These are phyloP conservation scores for Clavaria fumosa DNA, from an alignment of 768 basidiomycete genomes.

Conservation along the genomic window DNA sequence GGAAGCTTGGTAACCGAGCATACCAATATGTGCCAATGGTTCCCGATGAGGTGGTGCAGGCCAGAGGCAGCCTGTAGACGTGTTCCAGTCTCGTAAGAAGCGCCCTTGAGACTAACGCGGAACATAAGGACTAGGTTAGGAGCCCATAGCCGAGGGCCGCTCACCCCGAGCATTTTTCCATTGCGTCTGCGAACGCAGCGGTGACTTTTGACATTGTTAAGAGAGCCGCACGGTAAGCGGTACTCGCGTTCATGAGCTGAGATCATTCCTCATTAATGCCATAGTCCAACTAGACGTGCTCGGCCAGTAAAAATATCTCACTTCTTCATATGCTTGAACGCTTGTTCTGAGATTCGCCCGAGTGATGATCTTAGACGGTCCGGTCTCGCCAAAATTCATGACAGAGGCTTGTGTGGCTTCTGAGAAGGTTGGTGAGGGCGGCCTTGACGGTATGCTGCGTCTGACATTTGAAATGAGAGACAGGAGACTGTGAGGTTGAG, in stretches of 20 bases:
- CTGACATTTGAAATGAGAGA: conserved; percentile 28
- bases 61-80: conserved; percentile 78
- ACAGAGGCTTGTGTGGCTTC: conserved; percentile 66
- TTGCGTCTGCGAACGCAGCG: conserved; percentile 71
- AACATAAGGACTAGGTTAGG: conserved; percentile 1
- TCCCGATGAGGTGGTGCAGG: conserved; percentile 80
- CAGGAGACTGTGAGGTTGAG: conserved; percentile 36
- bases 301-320: conserved; percentile 13
- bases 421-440: conserved; percentile 76
- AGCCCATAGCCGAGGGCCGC: conserved; percentile 14
- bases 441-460: conserved; percentile 33
- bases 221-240: conserved; percentile 69
- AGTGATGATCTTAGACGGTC: conserved; percentile 73
- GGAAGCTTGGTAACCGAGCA: conserved; percentile 14
- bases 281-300: neutral
- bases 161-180: conserved; percentile 74
- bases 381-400: conserved; percentile 59
- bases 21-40: conserved; percentile 86
- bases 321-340: conserved; percentile 69
- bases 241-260: conserved; percentile 62
- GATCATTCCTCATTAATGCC: conserved; percentile 2
- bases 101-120: conserved; percentile 52
- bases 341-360: conserved; percentile 63
- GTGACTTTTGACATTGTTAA: conserved; percentile 71
- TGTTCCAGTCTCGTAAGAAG: conserved; percentile 65